Percentiles rank a stretch among this genome's conserved stretches.
These are phyloP conservation scores for Metschnikowia cubensis DNA, from an alignment of 805 yeast species.

Conservation along the genomic window DNA sequence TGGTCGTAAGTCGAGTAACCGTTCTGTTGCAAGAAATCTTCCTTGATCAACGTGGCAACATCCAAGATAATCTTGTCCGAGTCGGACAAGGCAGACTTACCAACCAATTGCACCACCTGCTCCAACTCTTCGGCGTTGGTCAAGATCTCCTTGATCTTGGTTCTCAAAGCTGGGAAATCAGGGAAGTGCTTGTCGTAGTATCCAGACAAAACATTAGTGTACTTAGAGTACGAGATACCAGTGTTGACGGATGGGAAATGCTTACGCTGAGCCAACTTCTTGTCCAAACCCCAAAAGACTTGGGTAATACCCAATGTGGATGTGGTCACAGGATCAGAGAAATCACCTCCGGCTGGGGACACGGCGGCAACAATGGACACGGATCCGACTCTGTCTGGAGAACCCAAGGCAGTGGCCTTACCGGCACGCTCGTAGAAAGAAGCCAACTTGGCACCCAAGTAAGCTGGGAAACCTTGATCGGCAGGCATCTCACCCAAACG, in stretches of 20 bases:
- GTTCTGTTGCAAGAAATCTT: constrained; percentile 98
- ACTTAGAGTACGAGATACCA: constrained; percentile 93
- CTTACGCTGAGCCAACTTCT: constrained; percentile 98
- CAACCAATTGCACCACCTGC: constrained; percentile 98
- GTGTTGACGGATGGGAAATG: constrained; percentile 99
- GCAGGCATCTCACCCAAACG: constrained; percentile 99
- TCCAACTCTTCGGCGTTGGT: constrained; percentile 98
- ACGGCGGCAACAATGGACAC: constrained; percentile 99
- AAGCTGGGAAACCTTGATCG: constrained; percentile 99
- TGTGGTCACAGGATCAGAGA: constrained; percentile 99
- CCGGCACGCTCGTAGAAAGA: constrained; percentile 99
- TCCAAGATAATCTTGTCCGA: constrained; percentile 95
- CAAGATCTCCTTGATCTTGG: constrained; percentile 87
- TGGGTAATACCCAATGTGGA: constrained; percentile 99
- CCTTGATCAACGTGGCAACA: constrained; percentile 86
- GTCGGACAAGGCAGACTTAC: constrained; percentile 96
- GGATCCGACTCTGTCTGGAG: constrained; percentile 94
- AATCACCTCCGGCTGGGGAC: constrained; percentile 99
- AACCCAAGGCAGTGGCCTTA: constrained; percentile 89
- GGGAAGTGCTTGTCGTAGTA: constrained; percentile 85
- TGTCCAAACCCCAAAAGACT: constrained; percentile 99
- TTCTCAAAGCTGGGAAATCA: constrained; percentile 87
- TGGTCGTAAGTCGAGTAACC: constrained; percentile 98
- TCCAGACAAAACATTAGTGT: constrained; percentile 65
- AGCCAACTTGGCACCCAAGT: constrained; percentile 96